Evolutionary conservation across 805 yeast species (phyloP), one percentile per base, ranked within the genome.

Genomic region (Cyberlindnera nakhonratchasimensis): DNA sequence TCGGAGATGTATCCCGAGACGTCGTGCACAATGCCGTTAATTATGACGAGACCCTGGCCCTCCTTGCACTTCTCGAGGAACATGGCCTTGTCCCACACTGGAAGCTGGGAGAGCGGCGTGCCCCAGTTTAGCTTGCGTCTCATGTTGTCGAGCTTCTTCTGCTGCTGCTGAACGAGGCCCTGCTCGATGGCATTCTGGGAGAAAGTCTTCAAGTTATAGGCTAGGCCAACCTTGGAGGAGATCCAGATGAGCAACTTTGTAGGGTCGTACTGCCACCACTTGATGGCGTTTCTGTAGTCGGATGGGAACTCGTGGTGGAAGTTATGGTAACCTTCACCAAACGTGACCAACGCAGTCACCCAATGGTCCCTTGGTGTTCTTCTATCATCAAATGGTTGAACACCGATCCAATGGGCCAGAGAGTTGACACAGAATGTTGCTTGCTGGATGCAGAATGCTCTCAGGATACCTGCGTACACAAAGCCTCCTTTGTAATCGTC

Each of bases 251-350:
- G 54, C 36, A 77, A 57, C 66, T 85, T 85, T 37, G 93, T 84
- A 52, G 95, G 95, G 62, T 86, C 95, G 60, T 79, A 85, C 72
- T 85, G 91, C 71, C 80, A 85, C 93, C 93, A 85, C 61, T 79
- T 82, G 60, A 85, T 73, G 28, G 93, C 93, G 61, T 85, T 85
- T 75, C 95, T 79, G 75, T 85, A 86, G 67, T 86, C 95, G 16
- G 86, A 76, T 56, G 95, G 93, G 75, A 85, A 86, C 70, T 85
- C 95, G 63, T 86, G 95, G 65, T 86, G 95, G 79, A 85, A 86
- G 67, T 86, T 86, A 60, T 86, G 93, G 72, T 85, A 84, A 50
- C 95, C 95, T 67, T 86, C 95, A 65, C 95, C 95, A 58, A 85
- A 84, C 0, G 95, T 86, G 45, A 84, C 88, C 46, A 85, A 67